These are phyloP conservation scores for Candida sphagnicola DNA, from an alignment of 805 yeast genomes.

Conservation along the genomic window DNA sequence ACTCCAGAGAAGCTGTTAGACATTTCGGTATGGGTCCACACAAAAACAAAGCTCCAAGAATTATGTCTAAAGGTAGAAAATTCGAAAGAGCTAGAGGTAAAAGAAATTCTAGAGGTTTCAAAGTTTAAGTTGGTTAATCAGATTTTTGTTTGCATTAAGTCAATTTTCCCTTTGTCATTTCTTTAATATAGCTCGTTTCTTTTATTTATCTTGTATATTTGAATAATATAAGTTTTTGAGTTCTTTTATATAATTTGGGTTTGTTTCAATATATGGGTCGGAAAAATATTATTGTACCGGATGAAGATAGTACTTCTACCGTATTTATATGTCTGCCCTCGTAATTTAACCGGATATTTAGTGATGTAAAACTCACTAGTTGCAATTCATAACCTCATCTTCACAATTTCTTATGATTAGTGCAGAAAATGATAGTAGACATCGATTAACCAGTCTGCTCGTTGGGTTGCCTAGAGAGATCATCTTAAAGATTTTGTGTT, in stretches of 20 bases:
- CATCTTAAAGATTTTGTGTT: conserved; percentile 12
- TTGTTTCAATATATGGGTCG: neutral
- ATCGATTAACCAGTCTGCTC: too few species aligned
- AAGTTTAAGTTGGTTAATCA: conserved; percentile 66
- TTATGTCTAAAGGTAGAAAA: conserved; percentile 96
- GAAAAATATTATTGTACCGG: neutral
- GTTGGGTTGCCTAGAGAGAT: conserved; percentile 16
- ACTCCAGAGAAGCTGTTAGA: conserved; percentile 98
- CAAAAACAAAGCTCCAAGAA: conserved; percentile 99
- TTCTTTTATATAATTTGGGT: neutral
- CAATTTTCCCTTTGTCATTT: conserved; percentile 4
- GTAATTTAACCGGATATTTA: too few species aligned
- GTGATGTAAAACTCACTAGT: neutral
- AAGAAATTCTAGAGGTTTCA: conserved; percentile 99
- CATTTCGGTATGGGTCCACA: conserved; percentile 99
- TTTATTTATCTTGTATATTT: conserved; percentile 11
- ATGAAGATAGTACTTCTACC: neutral
- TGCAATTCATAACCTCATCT: neutral
- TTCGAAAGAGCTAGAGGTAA: conserved; percentile 99
- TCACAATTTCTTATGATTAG: neutral
- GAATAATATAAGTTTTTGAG: conserved; percentile 5
- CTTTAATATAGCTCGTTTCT: conserved; percentile 7
- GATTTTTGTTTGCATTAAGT: conserved; percentile 4
- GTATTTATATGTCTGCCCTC: too few species aligned
- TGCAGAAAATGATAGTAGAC: too few species aligned